Conservation (phyloP, 2,329 filamentous ascomycete species). For the Didymella sp. region DNA sequence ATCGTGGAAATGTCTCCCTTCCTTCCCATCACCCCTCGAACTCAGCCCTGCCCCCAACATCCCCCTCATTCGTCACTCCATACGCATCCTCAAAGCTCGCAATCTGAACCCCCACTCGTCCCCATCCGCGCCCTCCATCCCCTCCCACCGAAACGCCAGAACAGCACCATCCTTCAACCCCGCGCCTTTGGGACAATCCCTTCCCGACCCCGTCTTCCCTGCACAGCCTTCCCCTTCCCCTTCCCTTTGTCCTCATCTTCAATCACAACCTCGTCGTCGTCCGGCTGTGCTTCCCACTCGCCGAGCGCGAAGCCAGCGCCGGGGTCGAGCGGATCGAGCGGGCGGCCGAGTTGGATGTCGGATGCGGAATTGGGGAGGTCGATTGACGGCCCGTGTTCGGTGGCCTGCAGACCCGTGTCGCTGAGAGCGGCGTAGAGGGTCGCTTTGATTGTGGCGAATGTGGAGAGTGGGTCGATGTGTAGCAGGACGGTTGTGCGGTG, state of each 20-base stretch:
- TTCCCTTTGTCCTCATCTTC: slow-evolving; percentile 49
- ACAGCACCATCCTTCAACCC: slow-evolving; percentile 46
- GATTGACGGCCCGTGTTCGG: slow-evolving; percentile 43
- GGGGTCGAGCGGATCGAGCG: slow-evolving; percentile 44
- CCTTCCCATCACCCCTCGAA: slow-evolving; percentile 40
- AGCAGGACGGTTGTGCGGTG: slow-evolving; percentile 56
- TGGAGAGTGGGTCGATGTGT: slow-evolving; percentile 53
- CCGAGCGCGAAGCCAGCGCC: slow-evolving; percentile 49
- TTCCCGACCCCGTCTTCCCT: slow-evolving; percentile 17
- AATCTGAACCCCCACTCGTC: slow-evolving; percentile 45
- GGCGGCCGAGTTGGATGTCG: slow-evolving; percentile 52
- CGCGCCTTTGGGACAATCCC: slow-evolving; percentile 46
- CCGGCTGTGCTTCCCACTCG: slow-evolving; percentile 43
- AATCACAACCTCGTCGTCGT: slow-evolving; percentile 34
- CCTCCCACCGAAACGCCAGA: slow-evolving; percentile 48
- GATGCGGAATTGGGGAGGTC: slow-evolving; percentile 49
- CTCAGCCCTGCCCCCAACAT: slow-evolving; percentile 40
- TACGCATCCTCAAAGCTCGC: slow-evolving; percentile 49
- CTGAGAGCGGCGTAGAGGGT: slow-evolving; percentile 52
- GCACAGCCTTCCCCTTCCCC: slow-evolving; percentile 27
- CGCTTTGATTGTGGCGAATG: slow-evolving; percentile 51
- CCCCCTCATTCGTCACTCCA: slow-evolving; percentile 41
- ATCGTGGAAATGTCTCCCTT: not conserved
- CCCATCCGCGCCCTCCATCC: slow-evolving; percentile 29
- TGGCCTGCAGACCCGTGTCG: slow-evolving; percentile 46